A percentile compares a stretch with the other conserved stretches of the same genome.
These are phyloP conservation scores for Aspergillus pseudotamarii DNA, from an alignment of 2,329 filamentous ascomycete genomes.

Conservation along the genomic window DNA sequence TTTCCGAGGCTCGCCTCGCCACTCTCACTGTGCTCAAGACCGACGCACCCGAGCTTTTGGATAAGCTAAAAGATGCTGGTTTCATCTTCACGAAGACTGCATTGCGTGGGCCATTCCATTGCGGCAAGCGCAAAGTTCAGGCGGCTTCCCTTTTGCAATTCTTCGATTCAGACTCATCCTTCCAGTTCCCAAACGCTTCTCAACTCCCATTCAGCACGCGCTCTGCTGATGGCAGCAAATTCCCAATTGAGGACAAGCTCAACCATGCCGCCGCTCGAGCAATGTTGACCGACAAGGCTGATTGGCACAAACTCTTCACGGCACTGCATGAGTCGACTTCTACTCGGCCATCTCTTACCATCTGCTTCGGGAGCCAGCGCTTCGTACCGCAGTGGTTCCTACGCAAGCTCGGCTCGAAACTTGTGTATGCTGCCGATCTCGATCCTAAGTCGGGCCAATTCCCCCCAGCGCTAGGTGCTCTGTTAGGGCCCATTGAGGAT, in stretches of 20 bases:
- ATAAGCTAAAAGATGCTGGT: constrained; percentile 18
- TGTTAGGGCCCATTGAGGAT: neutral
- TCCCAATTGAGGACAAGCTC: constrained; percentile 25
- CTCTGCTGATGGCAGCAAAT: constrained; percentile 15
- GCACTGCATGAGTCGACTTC: constrained; percentile 14
- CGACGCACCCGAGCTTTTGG: constrained; percentile 22
- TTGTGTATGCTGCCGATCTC: neutral
- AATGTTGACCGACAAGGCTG: constrained; percentile 37
- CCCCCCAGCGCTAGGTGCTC: neutral
- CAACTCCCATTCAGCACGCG: constrained; percentile 29
- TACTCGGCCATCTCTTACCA: constrained; percentile 8
- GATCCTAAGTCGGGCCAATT: neutral
- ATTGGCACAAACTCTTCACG: constrained; percentile 40
- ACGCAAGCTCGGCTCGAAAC: constrained; percentile 23
- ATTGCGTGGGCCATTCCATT: constrained; percentile 39
- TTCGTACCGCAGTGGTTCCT: constrained; percentile 38
- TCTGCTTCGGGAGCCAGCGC: constrained; percentile 44
- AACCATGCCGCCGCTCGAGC: constrained; percentile 34
- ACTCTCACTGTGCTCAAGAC: constrained; percentile 36
- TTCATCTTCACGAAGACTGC: constrained; percentile 27
- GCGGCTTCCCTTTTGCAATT: constrained; percentile 26
- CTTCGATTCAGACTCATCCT: constrained; percentile 27
- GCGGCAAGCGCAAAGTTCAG: constrained; percentile 14
- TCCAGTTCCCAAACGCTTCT: constrained; percentile 35
- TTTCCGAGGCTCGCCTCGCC: constrained; percentile 40